Conservation (phyloP, 768 basidiomycete genomes). For the Brasilioporus rufonigricans region DNA sequence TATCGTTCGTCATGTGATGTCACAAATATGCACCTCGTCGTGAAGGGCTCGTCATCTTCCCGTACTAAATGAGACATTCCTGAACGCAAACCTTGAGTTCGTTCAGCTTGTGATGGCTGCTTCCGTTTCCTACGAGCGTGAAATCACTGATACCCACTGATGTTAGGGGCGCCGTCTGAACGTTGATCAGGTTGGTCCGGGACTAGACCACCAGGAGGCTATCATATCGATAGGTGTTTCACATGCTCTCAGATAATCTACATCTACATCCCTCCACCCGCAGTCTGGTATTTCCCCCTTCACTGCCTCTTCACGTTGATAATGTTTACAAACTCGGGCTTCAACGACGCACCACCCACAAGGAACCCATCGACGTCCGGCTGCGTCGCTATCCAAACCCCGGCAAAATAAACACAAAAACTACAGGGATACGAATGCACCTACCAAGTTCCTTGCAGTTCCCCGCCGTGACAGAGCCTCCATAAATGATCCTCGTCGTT, state of each 20-base stretch:
- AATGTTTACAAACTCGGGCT: slow-evolving; percentile 94
- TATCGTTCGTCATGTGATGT: too few relatives aligned
- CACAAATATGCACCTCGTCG: too few relatives aligned
- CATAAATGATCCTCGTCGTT: slow-evolving; percentile 86
- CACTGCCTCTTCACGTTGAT: slow-evolving; percentile 61
- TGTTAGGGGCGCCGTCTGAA: too few relatives aligned
- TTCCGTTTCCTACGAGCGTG: too few relatives aligned
- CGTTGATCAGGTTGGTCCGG: too few relatives aligned
- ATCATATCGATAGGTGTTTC: not conserved
- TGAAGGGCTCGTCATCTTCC: too few relatives aligned
- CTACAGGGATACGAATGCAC: slow-evolving; percentile 23
- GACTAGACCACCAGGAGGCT: too few relatives aligned
- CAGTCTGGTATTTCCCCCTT: not conserved
- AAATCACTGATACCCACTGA: too few relatives aligned
- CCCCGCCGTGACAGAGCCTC: slow-evolving; percentile 87
- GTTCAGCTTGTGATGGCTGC: too few relatives aligned
- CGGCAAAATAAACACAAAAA: not conserved
- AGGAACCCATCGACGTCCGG: slow-evolving; percentile 96
- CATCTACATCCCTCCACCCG: not conserved
- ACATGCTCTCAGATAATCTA: not conserved
- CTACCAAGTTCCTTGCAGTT: slow-evolving; percentile 87
- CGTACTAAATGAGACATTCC: too few relatives aligned
- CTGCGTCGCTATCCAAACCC: slow-evolving; percentile 51
- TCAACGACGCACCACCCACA: slow-evolving; percentile 96
- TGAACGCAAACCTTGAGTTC: too few relatives aligned